phyloP scores from a whole-genome alignment of 495 filamentous ascomycete species.

The Xylaria scruposa region DNA sequence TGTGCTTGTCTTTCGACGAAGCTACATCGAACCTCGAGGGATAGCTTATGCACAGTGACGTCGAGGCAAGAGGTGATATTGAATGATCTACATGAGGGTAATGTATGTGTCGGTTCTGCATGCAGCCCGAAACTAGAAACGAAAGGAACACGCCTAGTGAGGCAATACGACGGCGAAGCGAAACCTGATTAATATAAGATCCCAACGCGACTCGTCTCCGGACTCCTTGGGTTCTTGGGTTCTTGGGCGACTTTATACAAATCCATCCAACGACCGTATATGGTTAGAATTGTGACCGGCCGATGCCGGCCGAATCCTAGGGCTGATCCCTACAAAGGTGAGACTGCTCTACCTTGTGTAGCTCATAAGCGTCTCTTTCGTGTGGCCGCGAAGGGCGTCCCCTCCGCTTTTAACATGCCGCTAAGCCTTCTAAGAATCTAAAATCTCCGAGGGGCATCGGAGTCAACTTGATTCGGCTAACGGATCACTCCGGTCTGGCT shows the following conservation, averaged over 20 bases:
- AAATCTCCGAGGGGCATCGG: conserved; percentile 17
- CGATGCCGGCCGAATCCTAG: background rate
- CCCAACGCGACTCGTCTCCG: background rate
- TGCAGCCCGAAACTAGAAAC: background rate
- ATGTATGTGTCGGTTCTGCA: background rate
- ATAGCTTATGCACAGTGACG: background rate
- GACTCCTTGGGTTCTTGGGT: background rate
- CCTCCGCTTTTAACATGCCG: background rate
- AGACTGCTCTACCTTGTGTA: background rate
- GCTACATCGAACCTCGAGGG: no score
- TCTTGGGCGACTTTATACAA: background rate
- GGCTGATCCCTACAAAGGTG: background rate
- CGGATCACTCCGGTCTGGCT: background rate
- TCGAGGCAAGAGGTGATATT: background rate
- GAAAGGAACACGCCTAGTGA: background rate
- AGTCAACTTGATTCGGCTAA: background rate
- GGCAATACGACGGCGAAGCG: background rate
- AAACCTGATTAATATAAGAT: background rate
- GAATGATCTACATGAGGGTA: background rate
- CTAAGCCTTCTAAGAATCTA: conserved; percentile 7
- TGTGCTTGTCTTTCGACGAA: background rate
- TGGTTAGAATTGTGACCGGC: background rate
- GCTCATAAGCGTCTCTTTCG: no score
- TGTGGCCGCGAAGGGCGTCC: background rate
- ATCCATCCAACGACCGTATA: background rate